These are phyloP conservation scores for Fusarium pseudoanthophilum DNA, from an alignment of 2,329 filamentous ascomycete genomes.

Conservation along the genomic window DNA sequence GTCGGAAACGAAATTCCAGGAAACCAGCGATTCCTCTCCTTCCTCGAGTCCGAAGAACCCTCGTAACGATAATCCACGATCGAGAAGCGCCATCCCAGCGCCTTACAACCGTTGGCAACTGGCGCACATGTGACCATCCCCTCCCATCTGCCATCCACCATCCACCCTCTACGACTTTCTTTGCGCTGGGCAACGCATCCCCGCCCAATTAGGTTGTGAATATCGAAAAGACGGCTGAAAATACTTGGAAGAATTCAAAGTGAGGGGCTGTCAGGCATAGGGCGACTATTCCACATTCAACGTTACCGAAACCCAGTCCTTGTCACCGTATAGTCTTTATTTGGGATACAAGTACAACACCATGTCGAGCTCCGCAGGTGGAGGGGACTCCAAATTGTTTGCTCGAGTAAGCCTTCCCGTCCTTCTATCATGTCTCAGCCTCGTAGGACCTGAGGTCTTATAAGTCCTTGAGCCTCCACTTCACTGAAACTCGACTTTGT, in stretches of 20 bases:
- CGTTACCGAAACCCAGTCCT: slow-evolving; percentile 27
- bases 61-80: slow-evolving; percentile 17
- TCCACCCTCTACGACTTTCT: slow-evolving; percentile 41
- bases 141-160: slow-evolving; percentile 30
- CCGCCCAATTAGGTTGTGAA: slow-evolving; percentile 42
- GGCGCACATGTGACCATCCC: slow-evolving; percentile 45
- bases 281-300: slow-evolving; percentile 40
- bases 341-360: slow-evolving; percentile 48
- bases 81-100: slow-evolving; percentile 33
- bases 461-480: slow-evolving; percentile 11
- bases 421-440: slow-evolving; percentile 30
- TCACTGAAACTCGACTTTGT: slow-evolving; percentile 12
- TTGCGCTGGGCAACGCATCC: slow-evolving; percentile 32
- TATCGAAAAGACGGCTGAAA: slow-evolving; percentile 22
- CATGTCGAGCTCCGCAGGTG: slow-evolving; percentile 68
- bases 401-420: slow-evolving; percentile 77
- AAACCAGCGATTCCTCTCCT: background rate
- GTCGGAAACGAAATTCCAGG: slow-evolving; percentile 16
- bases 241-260: slow-evolving; percentile 26
- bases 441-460: slow-evolving; percentile 25
- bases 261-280: slow-evolving; percentile 41
- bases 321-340: slow-evolving; percentile 27
- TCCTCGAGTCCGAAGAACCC: background rate
- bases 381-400: slow-evolving; percentile 99
- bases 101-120: slow-evolving; percentile 33